Evolutionary conservation across 805 yeast species (phyloP).

Genomic region (Sugiyamaella floridensis): DNA sequence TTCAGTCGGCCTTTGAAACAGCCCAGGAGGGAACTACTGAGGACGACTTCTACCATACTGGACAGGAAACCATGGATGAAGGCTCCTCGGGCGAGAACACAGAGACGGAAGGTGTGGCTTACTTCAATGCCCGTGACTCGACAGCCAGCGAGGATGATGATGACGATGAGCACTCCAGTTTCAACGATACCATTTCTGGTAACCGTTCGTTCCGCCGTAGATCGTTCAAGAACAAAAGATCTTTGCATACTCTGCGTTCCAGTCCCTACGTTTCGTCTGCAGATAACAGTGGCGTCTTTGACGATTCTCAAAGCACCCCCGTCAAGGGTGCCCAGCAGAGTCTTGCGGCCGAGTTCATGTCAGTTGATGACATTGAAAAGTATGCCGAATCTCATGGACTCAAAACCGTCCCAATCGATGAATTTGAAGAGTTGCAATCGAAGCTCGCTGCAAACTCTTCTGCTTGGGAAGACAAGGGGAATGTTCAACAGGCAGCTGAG

Average conservation of each 20-base stretch:
- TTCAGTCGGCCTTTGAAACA: constrained; percentile 25
- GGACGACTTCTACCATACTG: constrained; percentile 26
- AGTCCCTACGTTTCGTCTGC: constrained; percentile 3
- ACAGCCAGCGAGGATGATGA: constrained; percentile 11
- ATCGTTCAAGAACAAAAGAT: constrained; percentile 7
- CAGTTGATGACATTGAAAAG: constrained; percentile 20
- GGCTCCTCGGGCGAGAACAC: constrained; percentile 24
- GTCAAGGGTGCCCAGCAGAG: constrained; percentile 5
- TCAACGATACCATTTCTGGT: not conserved
- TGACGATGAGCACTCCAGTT: constrained; percentile 3
- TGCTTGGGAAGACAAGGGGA: not conserved
- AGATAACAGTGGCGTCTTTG: constrained; percentile 5
- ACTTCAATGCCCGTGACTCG: constrained; percentile 7
- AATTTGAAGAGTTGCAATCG: constrained; percentile 10
- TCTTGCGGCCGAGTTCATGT: constrained; percentile 23
- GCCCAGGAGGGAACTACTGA: constrained; percentile 26
- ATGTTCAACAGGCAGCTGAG: not conserved
- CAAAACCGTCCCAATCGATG: constrained; percentile 2
- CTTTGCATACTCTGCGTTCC: constrained; percentile 8
- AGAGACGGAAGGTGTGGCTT: constrained; percentile 24
- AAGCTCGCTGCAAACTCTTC: not conserved
- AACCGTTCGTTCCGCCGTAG: constrained; percentile 9
- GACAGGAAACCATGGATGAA: constrained; percentile 23
- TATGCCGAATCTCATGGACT: constrained; percentile 13
- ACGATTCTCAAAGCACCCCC: constrained; percentile 5